Evolutionary conservation across 179 eudicot genomes (phyloP), one percentile per base, ranked within the genome.

Genomic region (Pouteria campechiana): DNA sequence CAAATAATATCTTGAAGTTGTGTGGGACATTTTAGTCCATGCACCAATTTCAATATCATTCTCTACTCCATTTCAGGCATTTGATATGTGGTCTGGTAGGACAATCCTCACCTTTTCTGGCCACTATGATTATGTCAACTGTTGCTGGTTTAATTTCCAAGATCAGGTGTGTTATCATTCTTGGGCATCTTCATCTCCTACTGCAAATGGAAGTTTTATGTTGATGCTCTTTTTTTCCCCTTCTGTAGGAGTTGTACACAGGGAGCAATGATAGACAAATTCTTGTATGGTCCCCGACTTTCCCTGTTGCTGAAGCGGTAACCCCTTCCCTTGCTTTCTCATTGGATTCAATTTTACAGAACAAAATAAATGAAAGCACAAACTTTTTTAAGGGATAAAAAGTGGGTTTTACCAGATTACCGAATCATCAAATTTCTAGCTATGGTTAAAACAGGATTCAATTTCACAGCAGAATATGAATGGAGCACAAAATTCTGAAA

Each of bases 161-260:
- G 83, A 85, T 67, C 97, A 89, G 95, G 97, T 89, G 41, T 42
- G 28, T n/a, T n/a, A n/a, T n/a, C n/a, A n/a, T n/a, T n/a, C n/a
- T n/a, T n/a, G n/a, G 5, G 37, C 18, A 11, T 5, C 16, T 33
- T 25, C 15, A 29, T 46, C 21, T 44, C 33, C 36, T 37, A n/a
- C n/a, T n/a, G n/a, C n/a, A n/a, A n/a, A n/a, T n/a, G n/a, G n/a
- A n/a, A n/a, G n/a, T n/a, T n/a, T 44, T 3, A 10, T 9, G 10
- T 18, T 14, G 12, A 5, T 3, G 38, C 2, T 34, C 11, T 22
- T 16, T 38, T 37, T 16, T 55, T 28, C 12, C 44, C 46, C 22
- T 25, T 31, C 50, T 65, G 18, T 74, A 89, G 97, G 97, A 85
- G 61, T 33, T 89, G 27, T 89, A 81, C 57, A 78, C 93, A 0